Percentiles rank a stretch among this genome's conserved stretches.
Evolutionary conservation across 768 basidiomycete genomes (phyloP).

Genomic region (Leccinum olivaceopallidum): DNA sequence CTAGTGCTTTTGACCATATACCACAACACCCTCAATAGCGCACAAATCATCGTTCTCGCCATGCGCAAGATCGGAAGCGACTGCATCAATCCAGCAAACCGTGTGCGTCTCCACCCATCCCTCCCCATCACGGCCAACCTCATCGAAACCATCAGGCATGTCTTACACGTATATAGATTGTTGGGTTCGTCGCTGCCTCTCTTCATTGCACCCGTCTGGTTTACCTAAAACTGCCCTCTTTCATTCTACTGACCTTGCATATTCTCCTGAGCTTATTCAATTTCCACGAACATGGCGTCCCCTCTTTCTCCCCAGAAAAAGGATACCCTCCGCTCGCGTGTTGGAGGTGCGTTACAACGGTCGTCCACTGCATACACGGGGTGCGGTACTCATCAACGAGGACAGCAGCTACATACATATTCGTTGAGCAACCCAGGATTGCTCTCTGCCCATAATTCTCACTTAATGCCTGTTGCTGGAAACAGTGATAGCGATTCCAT

Average conservation of each 20-base stretch:
- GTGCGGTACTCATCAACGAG: too few relatives aligned
- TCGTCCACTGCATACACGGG: conserved; percentile 53
- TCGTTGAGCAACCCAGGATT: too few relatives aligned
- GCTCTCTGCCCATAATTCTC: too few relatives aligned
- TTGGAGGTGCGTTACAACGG: conserved; percentile 60
- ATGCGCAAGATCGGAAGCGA: too few relatives aligned
- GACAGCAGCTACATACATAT: too few relatives aligned
- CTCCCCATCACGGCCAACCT: conserved; percentile 22
- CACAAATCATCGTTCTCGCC: too few relatives aligned
- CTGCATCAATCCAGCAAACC: too few relatives aligned
- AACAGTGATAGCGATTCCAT: too few relatives aligned
- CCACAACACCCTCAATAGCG: too few relatives aligned
- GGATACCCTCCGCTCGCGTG: conserved; percentile 53
- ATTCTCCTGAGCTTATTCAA: conserved; percentile 1
- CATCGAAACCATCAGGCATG: conserved; percentile 38
- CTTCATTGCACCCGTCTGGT: conserved; percentile 20
- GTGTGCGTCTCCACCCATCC: too few relatives aligned
- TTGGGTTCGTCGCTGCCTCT: conserved; percentile 20
- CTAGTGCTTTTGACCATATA: too few relatives aligned
- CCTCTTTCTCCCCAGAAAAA: conserved; percentile 37
- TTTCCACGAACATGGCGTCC: conserved; percentile 29
- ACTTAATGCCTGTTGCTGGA: too few relatives aligned
- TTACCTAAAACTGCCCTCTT: conserved; percentile 12
- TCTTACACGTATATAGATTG: conserved; percentile 30
- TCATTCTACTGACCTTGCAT: conserved; percentile 10